A percentile compares a stretch with the other conserved stretches of the same genome.
phyloP scores from a whole-genome alignment of 1,284 basidiomycete species.

The Irpex sp. region DNA sequence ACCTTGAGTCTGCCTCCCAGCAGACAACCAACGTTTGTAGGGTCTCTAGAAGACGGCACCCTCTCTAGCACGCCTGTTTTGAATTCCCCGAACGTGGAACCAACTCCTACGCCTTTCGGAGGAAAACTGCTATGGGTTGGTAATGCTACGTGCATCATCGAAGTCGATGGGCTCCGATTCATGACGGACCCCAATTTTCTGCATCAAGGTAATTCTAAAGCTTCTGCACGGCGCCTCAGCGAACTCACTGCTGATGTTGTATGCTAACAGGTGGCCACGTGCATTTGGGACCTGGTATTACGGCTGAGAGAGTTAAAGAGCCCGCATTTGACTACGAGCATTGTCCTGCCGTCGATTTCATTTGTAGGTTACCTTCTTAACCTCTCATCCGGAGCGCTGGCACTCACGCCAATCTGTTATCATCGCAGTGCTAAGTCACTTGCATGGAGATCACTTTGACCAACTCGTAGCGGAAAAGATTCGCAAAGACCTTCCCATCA shows the following conservation, averaged over 20 bases:
- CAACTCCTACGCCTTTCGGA: background rate
- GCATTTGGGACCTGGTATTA: background rate
- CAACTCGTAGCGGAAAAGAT: slow-evolving; percentile 23
- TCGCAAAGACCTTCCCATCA: slow-evolving; percentile 24
- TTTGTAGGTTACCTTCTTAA: background rate
- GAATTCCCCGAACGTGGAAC: background rate
- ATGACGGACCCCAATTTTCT: background rate
- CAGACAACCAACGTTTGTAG: background rate
- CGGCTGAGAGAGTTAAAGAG: background rate
- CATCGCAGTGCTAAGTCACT: slow-evolving; percentile 19
- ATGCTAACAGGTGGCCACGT: background rate
- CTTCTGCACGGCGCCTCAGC: no score
- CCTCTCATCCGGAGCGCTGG: background rate
- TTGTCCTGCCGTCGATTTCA: background rate
- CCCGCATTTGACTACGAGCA: background rate
- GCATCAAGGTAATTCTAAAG: background rate
- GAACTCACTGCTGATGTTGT: background rate
- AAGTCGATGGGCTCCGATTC: background rate
- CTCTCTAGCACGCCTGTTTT: background rate
- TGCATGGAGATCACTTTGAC: slow-evolving; percentile 27
- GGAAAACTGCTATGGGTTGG: background rate
- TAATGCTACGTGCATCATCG: background rate
- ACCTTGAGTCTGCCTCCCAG: background rate
- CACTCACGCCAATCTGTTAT: background rate
- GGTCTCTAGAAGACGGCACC: slow-evolving; percentile 13